Evolutionary conservation across 2,329 filamentous ascomycete genomes (phyloP).

Genomic region (Colletotrichum caudatum): DNA sequence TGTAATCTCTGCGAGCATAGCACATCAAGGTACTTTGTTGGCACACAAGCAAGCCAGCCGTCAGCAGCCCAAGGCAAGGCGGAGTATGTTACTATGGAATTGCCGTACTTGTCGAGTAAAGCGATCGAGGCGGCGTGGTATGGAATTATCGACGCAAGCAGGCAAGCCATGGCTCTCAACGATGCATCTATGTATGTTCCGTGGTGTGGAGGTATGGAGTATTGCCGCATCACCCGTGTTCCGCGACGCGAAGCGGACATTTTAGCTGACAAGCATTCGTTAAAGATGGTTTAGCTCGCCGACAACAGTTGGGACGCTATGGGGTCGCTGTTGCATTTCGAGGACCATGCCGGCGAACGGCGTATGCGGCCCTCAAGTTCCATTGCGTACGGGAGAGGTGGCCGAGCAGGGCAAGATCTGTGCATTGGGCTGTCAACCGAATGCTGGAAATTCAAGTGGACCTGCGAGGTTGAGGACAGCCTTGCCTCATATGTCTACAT

Average conservation of each 20-base stretch:
- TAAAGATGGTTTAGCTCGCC: slow-evolving; percentile 13
- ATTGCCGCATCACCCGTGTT: slow-evolving; percentile 21
- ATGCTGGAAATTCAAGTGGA: background rate
- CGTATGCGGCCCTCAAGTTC: slow-evolving; percentile 31
- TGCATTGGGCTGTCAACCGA: slow-evolving; percentile 14
- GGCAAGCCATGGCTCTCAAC: background rate
- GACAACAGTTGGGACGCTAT: slow-evolving; percentile 13
- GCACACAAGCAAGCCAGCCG: slow-evolving; percentile 24
- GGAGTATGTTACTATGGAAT: slow-evolving; percentile 2
- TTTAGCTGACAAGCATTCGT: slow-evolving; percentile 26
- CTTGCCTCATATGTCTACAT: background rate
- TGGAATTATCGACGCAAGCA: background rate
- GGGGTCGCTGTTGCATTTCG: slow-evolving; percentile 20
- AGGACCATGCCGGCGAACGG: slow-evolving; percentile 29
- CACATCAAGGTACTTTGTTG: slow-evolving; percentile 36
- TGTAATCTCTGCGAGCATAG: slow-evolving; percentile 11
- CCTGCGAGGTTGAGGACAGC: slow-evolving; percentile 6
- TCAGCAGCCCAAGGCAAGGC: background rate
- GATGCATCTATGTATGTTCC: background rate
- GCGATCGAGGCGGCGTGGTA: background rate
- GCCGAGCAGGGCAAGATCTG: slow-evolving; percentile 32
- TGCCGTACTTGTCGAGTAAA: slow-evolving; percentile 12
- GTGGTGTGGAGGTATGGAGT: background rate
- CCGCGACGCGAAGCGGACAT: slow-evolving; percentile 22
- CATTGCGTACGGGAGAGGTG: slow-evolving; percentile 27